phyloP scores from a whole-genome alignment of 768 basidiomycete species.

The Suillus variegatus region DNA sequence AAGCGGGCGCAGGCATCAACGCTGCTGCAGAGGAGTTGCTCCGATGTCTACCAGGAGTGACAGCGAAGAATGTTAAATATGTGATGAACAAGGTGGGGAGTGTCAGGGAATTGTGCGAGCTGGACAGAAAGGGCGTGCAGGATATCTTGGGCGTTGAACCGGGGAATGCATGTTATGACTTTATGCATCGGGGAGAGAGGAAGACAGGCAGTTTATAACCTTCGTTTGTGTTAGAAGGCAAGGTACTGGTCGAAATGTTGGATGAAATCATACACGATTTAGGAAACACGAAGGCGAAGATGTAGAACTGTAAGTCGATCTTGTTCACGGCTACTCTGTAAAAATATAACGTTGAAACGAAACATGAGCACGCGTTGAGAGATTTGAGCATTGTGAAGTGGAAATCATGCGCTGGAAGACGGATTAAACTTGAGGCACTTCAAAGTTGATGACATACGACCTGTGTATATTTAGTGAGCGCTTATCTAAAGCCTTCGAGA shows the following conservation, averaged over 20 bases:
- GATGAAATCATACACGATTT: background rate
- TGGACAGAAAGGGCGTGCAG: constrained; percentile 63
- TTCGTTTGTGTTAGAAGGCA: background rate
- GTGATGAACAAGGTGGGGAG: constrained; percentile 81
- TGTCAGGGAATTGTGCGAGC: constrained; percentile 71
- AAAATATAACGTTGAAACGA: background rate
- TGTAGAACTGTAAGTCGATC: no score
- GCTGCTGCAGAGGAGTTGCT: constrained; percentile 81
- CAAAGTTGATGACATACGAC: no score
- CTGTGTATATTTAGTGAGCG: no score
- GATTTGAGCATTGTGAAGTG: background rate
- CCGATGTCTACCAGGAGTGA: constrained; percentile 81
- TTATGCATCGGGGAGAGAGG: constrained; percentile 72
- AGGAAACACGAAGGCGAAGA: background rate
- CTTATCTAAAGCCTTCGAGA: no score
- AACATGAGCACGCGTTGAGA: background rate
- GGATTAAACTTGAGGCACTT: no score
- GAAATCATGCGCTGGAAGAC: no score
- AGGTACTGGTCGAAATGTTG: constrained; percentile 25
- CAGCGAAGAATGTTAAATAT: constrained; percentile 79
- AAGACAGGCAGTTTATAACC: background rate
- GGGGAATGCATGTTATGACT: constrained; percentile 78
- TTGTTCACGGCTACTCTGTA: background rate
- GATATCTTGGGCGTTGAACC: constrained; percentile 78
- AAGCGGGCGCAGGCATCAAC: constrained; percentile 69